Evolutionary conservation across 148 eudicot species (phyloP).

Genomic region (Fagopyrum esculentum): DNA sequence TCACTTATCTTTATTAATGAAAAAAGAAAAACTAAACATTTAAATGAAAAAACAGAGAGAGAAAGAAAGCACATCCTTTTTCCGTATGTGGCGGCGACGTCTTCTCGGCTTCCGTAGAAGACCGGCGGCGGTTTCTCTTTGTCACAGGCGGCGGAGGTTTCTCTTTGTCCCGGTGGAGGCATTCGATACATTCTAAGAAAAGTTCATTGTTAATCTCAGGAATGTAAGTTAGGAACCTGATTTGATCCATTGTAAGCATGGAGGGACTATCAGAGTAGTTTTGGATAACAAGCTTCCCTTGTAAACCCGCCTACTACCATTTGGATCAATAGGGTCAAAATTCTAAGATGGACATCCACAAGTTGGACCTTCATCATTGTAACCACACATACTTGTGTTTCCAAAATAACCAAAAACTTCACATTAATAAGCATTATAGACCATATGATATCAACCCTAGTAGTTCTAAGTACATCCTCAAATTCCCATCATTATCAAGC

Average conservation of each 20-base stretch:
- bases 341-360: conserved; percentile 81
- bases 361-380: conserved; percentile 54
- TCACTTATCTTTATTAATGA: too few species aligned
- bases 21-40: too few species aligned
- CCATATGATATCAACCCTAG: conserved; percentile 36
- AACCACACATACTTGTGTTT: conserved; percentile 71
- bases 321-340: conserved; percentile 48
- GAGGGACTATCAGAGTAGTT: conserved; percentile 42
- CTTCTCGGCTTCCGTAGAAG: too few species aligned
- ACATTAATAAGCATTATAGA: conserved; percentile 73
- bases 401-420: conserved; percentile 82
- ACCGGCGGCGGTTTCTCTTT: too few species aligned
- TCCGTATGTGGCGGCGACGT: too few species aligned
- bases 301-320: conserved; percentile 57
- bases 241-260: conserved; percentile 50
- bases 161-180: conserved; percentile 25
- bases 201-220: conserved; percentile 39
- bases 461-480: conserved; percentile 66
- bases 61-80: too few species aligned
- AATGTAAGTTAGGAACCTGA: conserved; percentile 51
- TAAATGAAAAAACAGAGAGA: too few species aligned
- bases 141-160: too few species aligned
- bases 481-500: conserved; percentile 71
- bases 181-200: conserved; percentile 30
- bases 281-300: conserved; percentile 46